Conservation (phyloP, 1,284 basidiomycete genomes). For the Ceratobasidium sp. region DNA sequence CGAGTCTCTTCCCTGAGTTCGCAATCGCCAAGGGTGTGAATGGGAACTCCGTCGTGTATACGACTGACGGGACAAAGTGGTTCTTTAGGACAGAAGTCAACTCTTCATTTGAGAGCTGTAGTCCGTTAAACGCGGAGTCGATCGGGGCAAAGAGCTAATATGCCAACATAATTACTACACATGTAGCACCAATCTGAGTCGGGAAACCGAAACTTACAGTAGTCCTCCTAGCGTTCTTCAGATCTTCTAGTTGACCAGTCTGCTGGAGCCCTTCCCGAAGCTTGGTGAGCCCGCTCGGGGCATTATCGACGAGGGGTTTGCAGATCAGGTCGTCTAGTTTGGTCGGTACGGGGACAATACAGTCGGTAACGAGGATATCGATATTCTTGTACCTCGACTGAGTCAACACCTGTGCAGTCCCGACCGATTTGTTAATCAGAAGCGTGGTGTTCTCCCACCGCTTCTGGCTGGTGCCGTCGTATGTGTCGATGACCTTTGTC, state of each 20-base stretch:
- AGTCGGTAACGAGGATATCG: background rate
- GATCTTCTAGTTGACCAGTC: background rate
- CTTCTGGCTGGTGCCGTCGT: background rate
- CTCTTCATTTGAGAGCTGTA: too few species aligned
- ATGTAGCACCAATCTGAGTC: too few species aligned
- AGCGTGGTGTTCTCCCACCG: background rate
- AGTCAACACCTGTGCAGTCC: background rate
- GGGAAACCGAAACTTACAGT: too few species aligned
- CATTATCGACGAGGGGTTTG: background rate
- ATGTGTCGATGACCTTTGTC: constrained; percentile 17
- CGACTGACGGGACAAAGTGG: too few species aligned
- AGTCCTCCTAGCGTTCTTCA: too few species aligned
- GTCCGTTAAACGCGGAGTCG: too few species aligned
- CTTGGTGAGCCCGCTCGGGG: background rate
- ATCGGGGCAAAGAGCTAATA: too few species aligned
- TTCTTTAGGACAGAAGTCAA: too few species aligned
- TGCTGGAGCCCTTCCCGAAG: background rate
- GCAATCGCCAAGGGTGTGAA: too few species aligned
- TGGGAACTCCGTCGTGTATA: too few species aligned
- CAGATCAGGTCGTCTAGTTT: background rate
- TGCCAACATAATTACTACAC: too few species aligned
- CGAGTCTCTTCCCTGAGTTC: too few species aligned
- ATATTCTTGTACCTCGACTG: background rate
- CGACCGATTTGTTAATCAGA: background rate
- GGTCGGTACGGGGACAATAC: background rate